Conservation (phyloP, 257 asterid genomes). For the Euphrasia confusa region DNA sequence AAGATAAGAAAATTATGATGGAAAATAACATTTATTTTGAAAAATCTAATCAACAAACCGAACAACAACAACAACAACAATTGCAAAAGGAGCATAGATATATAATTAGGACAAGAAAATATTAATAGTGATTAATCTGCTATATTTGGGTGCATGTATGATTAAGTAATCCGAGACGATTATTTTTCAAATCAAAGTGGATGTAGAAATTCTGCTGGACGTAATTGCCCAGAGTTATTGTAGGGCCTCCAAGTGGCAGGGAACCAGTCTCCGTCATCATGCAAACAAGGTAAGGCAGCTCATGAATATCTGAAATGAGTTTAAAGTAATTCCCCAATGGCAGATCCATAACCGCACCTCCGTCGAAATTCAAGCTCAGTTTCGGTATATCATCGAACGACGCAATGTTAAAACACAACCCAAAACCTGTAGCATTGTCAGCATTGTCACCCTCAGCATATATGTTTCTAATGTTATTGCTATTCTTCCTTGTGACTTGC, state of each 20-base stretch:
- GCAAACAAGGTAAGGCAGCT: conserved; percentile 26
- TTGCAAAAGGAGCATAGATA: too few relatives aligned
- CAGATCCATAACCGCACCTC: conserved; percentile 44
- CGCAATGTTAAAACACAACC: conserved; percentile 40
- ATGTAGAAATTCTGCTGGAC: conserved; percentile 41
- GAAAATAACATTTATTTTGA: too few relatives aligned
- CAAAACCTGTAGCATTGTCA: conserved; percentile 28
- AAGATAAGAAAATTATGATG: too few relatives aligned
- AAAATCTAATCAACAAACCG: too few relatives aligned
- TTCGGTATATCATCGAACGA: conserved; percentile 26
- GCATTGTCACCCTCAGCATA: conserved; percentile 29
- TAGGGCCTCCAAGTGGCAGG: conserved; percentile 22
- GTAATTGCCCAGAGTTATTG: conserved; percentile 37
- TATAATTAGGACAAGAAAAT: too few relatives aligned
- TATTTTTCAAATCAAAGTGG: conserved; percentile 41
- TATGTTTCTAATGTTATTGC: conserved; percentile 29
- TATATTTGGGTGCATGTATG: not conserved
- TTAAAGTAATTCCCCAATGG: conserved; percentile 35
- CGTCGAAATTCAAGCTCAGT: conserved; percentile 38
- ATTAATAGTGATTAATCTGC: too few relatives aligned
- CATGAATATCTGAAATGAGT: not conserved
- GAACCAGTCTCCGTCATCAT: conserved; percentile 25
- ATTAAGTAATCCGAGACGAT: conserved; percentile 36
- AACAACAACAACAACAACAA: too few relatives aligned
- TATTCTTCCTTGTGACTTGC: conserved; percentile 23